A percentile compares a stretch with the other conserved stretches of the same genome.
phyloP scores from a whole-genome alignment of 768 basidiomycete genomes.

The Phylloporus sp. region DNA sequence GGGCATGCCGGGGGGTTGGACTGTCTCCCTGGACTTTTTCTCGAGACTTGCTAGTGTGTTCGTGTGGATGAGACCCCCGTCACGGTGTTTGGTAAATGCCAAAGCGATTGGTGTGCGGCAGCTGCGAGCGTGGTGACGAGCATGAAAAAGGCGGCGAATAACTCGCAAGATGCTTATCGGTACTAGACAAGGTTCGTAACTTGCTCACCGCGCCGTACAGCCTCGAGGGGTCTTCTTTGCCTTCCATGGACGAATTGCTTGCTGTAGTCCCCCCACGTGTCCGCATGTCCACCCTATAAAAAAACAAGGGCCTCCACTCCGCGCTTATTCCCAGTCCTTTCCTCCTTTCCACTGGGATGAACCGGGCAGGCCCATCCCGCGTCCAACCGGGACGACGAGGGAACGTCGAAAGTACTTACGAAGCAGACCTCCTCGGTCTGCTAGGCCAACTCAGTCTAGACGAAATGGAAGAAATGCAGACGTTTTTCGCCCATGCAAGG shows the following conservation, averaged over 20 bases:
- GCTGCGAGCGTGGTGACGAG: no score
- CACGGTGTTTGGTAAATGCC: no score
- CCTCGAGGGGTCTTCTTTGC: no score
- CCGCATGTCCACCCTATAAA: not conserved
- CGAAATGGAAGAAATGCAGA: slow-evolving; percentile 19
- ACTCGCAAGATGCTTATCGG: no score
- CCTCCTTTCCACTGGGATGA: slow-evolving; percentile 22
- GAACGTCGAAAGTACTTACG: slow-evolving; percentile 22
- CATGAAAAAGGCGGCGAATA: no score
- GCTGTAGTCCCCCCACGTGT: slow-evolving; percentile 8
- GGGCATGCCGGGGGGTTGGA: no score
- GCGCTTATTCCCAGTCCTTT: slow-evolving; percentile 7
- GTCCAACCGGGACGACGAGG: not conserved
- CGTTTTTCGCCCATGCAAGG: slow-evolving; percentile 7
- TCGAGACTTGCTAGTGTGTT: no score
- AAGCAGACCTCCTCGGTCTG: slow-evolving; percentile 21
- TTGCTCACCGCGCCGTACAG: no score
- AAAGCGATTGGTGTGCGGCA: no score
- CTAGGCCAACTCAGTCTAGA: slow-evolving; percentile 15
- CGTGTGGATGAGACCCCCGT: no score
- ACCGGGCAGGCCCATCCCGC: slow-evolving; percentile 24
- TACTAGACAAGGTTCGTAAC: no score
- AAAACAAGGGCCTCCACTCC: not conserved
- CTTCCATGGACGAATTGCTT: not conserved
- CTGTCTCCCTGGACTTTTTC: no score